Evolutionary conservation across 768 basidiomycete species (phyloP).

Genomic region (Lactarius hengduanensis): DNA sequence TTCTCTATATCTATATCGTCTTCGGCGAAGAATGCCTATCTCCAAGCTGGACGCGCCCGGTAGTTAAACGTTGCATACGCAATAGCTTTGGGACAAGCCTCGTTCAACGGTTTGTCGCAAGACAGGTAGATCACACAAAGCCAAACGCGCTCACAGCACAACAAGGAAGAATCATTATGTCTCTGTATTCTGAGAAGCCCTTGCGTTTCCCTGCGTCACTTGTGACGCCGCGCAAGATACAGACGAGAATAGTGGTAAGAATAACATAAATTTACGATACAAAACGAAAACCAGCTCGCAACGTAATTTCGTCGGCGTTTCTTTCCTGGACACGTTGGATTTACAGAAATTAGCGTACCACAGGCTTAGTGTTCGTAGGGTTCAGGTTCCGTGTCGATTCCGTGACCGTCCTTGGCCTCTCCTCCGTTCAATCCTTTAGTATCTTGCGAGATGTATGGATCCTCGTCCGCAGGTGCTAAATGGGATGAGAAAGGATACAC

Average conservation of each 20-base stretch:
- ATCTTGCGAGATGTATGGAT: constrained; percentile 13
- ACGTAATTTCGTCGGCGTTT: background rate
- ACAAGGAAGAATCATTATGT: background rate
- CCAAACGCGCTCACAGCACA: background rate
- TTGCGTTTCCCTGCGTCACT: background rate
- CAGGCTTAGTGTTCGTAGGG: background rate
- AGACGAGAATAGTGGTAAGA: background rate
- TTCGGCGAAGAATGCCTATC: background rate
- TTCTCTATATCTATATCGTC: background rate
- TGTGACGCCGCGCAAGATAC: background rate
- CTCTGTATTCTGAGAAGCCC: background rate
- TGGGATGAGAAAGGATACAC: background rate
- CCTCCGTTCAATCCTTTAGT: background rate
- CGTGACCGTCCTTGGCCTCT: background rate
- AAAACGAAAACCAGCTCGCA: background rate
- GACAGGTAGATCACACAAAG: too few relatives aligned
- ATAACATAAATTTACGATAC: constrained; percentile 6
- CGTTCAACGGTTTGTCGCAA: background rate
- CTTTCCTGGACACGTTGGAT: background rate
- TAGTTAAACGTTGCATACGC: background rate
- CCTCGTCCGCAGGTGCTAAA: background rate
- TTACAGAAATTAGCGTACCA: background rate
- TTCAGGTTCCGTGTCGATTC: constrained; percentile 1
- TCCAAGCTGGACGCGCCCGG: background rate
- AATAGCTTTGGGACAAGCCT: background rate